Evolutionary conservation across 148 eudicot genomes (phyloP).

Genomic region (Polygonum maritimum): DNA sequence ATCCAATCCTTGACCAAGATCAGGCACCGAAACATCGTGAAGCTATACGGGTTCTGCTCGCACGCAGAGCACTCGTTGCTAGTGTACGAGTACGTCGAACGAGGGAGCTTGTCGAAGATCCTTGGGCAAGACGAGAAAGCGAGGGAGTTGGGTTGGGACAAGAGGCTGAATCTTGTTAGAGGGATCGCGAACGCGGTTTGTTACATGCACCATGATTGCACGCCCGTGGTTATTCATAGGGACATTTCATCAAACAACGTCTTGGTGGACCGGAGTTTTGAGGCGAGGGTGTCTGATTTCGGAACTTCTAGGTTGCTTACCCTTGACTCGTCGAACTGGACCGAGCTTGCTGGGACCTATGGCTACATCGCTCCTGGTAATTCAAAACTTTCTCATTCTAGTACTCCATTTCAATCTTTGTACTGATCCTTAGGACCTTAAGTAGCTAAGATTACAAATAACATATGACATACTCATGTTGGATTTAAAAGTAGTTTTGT

Average conservation of each 20-base stretch:
- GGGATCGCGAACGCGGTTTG: constrained; percentile 29
- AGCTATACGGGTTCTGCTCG: constrained; percentile 33
- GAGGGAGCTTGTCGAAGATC: constrained; percentile 23
- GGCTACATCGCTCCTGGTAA: constrained; percentile 42
- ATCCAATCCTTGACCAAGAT: constrained; percentile 29
- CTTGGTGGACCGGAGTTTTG: constrained; percentile 22
- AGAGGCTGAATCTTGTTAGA: constrained; percentile 21
- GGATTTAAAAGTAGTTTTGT: no score
- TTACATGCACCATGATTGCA: constrained; percentile 38
- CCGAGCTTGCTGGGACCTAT: constrained; percentile 27
- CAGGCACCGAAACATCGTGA: constrained; percentile 41
- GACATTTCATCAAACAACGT: constrained; percentile 34
- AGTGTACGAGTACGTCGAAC: constrained; percentile 34
- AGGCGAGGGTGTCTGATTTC: constrained; percentile 32
- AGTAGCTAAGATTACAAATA: no score
- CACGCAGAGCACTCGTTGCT: constrained; percentile 24
- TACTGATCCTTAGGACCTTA: background rate
- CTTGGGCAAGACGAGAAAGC: constrained; percentile 17
- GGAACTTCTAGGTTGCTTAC: constrained; percentile 30
- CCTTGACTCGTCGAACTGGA: constrained; percentile 21
- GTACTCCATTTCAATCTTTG: background rate
- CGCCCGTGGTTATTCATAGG: constrained; percentile 26
- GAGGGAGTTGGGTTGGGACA: constrained; percentile 21
- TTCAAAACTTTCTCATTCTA: constrained; percentile 8
- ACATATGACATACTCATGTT: no score